Base-by-base conservation (phyloP, 2,329 filamentous ascomycete genomes). In the Hypoxylon sp. region DNA sequence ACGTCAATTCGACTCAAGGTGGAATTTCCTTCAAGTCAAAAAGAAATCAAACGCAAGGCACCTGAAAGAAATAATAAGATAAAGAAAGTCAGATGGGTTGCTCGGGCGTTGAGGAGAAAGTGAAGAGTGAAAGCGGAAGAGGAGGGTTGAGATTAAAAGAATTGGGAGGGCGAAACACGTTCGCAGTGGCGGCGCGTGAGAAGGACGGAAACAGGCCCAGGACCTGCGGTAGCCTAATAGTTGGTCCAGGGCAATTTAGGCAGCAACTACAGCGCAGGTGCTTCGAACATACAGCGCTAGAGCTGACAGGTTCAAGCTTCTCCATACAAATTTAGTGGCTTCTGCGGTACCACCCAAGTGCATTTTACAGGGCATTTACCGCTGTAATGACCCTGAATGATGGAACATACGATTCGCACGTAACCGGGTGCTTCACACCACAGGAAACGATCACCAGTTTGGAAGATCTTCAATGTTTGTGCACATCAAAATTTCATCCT, bases 91-190 rank as follows among this genome's bases (percentile, higher is more conserved):
- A 53, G 39, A 48, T 32, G 29, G 27, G 5, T 42, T 29, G 52
- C 35, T 52, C 19, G 27, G 17, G 29, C 19, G 11, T 35, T 6
- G 27, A 44, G 39, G 44, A 21, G 44, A 32, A 13, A 24, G 10
- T 31, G 54, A 57, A 42, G 29, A 50, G 17, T 19, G 54, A 47
- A 17, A 19, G 15, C 6, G 44, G 44, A 51, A 56, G 31, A 54
- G 15, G 46, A 52, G 42, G 13, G 35, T 11, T 24, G n/a, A 44
- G 46, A 44, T 31, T 24, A 27, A 29, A 62, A 66, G 47, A 58
- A 62, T 62, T 62, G 63, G 63, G 50, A 42, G n/a, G 21, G 35
- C 27, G 55, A 60, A 65, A 65, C 62, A 56, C 62, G 62, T 62
- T 29, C 44, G 54, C 37, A 32, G 53, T 39, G 54, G 53, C 21